Evolutionary conservation across 1,284 basidiomycete genomes (phyloP).

Genomic region (Cerioporus squamosus): DNA sequence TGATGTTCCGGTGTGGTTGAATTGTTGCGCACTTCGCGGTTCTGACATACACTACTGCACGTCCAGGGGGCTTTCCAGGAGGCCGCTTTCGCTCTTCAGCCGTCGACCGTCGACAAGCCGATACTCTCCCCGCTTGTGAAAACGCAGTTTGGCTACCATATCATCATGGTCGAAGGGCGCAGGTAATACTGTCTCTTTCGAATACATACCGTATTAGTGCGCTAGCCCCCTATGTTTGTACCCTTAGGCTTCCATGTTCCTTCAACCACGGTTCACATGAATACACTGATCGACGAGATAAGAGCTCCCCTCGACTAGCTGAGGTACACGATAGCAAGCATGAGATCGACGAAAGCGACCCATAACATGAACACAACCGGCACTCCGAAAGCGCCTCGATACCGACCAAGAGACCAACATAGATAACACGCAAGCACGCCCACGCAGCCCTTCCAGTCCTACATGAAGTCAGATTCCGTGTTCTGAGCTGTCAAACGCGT

Average conservation of each 20-base stretch:
- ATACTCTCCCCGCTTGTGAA: slow-evolving; percentile 73
- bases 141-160: slow-evolving; percentile 84
- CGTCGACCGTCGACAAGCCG: slow-evolving; percentile 81
- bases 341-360: background rate
- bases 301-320: background rate
- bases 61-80: slow-evolving; percentile 76
- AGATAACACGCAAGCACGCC: background rate
- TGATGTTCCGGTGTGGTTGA: background rate
- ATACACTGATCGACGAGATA: background rate
- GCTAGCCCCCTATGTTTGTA: too few species aligned
- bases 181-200: slow-evolving; percentile 44
- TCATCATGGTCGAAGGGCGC: slow-evolving; percentile 87
- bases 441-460: background rate
- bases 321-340: slow-evolving; percentile 4
- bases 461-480: slow-evolving; percentile 24
- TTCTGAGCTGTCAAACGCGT: slow-evolving; percentile 26
- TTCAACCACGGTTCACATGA: too few species aligned
- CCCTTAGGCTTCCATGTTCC: too few species aligned
- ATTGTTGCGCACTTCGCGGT: too few species aligned
- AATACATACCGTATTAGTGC: too few species aligned
- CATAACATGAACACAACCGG: background rate
- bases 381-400: too few species aligned
- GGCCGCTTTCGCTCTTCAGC: slow-evolving; percentile 76
- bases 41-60: background rate
- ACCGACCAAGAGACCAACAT: background rate